Conservation (phyloP, 78 protist species). For the Isochrysis galbana region DNA sequence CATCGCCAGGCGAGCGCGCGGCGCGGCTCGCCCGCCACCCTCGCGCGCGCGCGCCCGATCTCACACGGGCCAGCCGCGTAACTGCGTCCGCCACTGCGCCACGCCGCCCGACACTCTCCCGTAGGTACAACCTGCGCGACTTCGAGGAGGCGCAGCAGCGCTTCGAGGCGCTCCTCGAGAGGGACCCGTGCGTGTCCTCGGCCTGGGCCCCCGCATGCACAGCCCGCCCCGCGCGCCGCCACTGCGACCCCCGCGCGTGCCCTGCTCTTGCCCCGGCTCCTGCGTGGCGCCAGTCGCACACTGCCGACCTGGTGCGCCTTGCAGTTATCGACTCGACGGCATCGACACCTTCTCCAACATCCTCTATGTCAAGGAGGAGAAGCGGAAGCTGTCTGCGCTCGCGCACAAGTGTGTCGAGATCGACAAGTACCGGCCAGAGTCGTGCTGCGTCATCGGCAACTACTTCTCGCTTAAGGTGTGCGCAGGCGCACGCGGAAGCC, state of each 20-base stretch:
- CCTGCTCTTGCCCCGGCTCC: too few relatives aligned
- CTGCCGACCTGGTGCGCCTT: background rate
- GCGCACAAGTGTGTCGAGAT: conserved; percentile 28
- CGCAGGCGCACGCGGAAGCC: too few relatives aligned
- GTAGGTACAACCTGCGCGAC: conserved; percentile 59
- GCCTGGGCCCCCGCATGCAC: too few relatives aligned
- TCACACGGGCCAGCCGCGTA: background rate
- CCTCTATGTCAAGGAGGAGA: conserved; percentile 77
- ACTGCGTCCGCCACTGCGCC: background rate
- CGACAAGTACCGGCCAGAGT: conserved; percentile 85
- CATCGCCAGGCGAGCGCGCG: conserved; percentile 46
- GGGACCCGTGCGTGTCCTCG: background rate
- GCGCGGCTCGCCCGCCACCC: background rate
- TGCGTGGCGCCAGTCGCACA: background rate
- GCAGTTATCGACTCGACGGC: conserved; percentile 67
- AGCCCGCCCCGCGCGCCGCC: too few relatives aligned
- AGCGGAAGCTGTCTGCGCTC: conserved; percentile 34
- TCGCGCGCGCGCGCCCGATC: background rate
- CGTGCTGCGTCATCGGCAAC: conserved; percentile 90
- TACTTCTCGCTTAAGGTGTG: conserved; percentile 79
- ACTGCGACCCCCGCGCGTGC: too few relatives aligned
- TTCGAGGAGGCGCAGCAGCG: conserved; percentile 53
- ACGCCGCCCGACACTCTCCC: background rate
- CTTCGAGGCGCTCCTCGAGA: background rate
- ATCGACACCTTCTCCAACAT: conserved; percentile 89